A percentile compares a stretch with the other conserved stretches of the same genome.
Evolutionary conservation across 768 basidiomycete species (phyloP).

Genomic region (Lactarius hatsudake): DNA sequence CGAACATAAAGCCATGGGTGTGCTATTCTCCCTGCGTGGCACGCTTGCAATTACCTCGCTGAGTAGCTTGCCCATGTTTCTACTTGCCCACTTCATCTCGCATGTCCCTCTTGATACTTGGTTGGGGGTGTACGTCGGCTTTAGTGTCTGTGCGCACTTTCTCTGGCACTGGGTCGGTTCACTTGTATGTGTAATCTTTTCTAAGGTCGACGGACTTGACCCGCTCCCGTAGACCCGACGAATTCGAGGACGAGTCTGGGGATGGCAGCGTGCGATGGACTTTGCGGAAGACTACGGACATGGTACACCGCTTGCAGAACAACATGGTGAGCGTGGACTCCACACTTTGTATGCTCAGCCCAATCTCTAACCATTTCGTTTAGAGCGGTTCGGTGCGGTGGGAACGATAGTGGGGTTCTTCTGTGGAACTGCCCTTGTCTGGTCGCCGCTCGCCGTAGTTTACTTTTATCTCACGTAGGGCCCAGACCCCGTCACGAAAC

Average conservation of each 20-base stretch:
- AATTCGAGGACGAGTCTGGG: neutral
- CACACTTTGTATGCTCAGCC: neutral
- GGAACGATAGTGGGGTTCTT: constrained; percentile 14
- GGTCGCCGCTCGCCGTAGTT: constrained; percentile 2
- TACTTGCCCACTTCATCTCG: constrained; percentile 4
- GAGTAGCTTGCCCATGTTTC: constrained; percentile 5
- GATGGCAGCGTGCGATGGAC: neutral
- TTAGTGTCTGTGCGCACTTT: neutral
- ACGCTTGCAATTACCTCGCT: constrained; percentile 1
- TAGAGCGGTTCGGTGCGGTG: constrained; percentile 13
- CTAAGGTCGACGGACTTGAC: neutral
- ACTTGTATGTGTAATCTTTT: neutral
- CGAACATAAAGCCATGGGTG: neutral
- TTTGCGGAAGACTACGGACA: constrained; percentile 6
- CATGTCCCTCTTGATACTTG: constrained; percentile 4
- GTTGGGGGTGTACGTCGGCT: neutral
- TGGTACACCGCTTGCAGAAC: neutral
- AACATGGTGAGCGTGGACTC: neutral
- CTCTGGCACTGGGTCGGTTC: constrained; percentile 2
- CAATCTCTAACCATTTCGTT: neutral
- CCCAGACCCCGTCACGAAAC: neutral
- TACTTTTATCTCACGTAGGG: neutral
- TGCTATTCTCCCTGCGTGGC: constrained; percentile 4
- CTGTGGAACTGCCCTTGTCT: constrained; percentile 12
- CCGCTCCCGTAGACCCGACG: neutral